Conservation (phyloP, 345 rosid genomes). For the Arabidopsis suecica region DNA sequence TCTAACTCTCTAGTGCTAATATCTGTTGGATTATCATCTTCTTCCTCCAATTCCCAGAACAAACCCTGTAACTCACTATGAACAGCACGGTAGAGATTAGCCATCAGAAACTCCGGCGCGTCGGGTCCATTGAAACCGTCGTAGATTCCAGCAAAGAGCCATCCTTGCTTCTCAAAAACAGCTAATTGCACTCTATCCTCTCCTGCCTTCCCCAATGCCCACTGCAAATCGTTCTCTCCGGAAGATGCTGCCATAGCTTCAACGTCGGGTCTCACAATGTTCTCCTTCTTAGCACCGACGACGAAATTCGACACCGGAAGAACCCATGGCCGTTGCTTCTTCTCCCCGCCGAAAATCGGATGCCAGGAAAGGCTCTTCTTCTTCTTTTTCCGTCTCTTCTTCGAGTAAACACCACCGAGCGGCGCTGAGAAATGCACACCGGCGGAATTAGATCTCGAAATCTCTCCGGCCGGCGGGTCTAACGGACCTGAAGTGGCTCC, state of each 20-base stretch:
- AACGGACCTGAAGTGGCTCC: constrained; percentile 87
- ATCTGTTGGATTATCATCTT: constrained; percentile 28
- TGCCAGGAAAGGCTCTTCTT: constrained; percentile 63
- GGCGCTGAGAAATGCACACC: constrained; percentile 92
- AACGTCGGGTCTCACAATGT: constrained; percentile 30
- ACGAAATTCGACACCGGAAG: constrained; percentile 91
- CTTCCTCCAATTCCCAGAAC: constrained; percentile 84
- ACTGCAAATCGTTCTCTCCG: constrained; percentile 68
- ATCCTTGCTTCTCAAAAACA: constrained; percentile 96
- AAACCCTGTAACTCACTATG: constrained; percentile 82
- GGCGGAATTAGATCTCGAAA: constrained; percentile 50
- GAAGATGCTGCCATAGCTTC: constrained; percentile 30
- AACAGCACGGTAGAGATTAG: constrained; percentile 92
- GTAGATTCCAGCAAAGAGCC: constrained; percentile 95
- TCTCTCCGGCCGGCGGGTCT: constrained; percentile 48
- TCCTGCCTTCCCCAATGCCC: constrained; percentile 98
- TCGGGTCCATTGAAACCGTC: constrained; percentile 99
- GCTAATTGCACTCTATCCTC: constrained; percentile 98
- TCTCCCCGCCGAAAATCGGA: constrained; percentile 70
- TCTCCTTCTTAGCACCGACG: constrained; percentile 61
- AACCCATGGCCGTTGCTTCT: constrained; percentile 90
- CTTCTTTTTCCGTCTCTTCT: constrained; percentile 63
- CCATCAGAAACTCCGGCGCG: constrained; percentile 98
- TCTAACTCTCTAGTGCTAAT: constrained; percentile 22
- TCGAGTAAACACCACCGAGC: constrained; percentile 65